phyloP scores from a whole-genome alignment of 2,329 filamentous ascomycete genomes.

The Leptographium wingfieldii region DNA sequence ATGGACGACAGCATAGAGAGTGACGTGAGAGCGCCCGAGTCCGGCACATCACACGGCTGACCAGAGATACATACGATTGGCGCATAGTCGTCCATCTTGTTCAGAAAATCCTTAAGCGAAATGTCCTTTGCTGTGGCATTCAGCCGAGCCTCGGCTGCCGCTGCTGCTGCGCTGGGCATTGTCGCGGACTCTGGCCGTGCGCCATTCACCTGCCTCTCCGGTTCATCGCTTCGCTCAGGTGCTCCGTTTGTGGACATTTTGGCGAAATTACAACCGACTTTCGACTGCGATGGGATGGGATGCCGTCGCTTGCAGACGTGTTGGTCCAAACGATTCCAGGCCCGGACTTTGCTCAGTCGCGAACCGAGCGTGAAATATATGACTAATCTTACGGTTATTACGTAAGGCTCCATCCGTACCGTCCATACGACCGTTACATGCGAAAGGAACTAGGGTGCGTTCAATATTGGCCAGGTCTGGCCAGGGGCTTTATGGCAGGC shows the following conservation, averaged over 20 bases:
- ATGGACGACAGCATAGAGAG: not conserved
- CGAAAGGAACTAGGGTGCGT: too few relatives aligned
- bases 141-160: conserved; percentile 2
- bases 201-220: conserved; percentile 8
- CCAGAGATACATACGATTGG: conserved; percentile 57
- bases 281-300: not conserved
- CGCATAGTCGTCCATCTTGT: conserved; percentile 96
- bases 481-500: too few relatives aligned
- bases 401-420: too few relatives aligned
- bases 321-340: not conserved
- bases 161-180: not conserved
- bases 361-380: not conserved
- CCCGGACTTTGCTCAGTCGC: not conserved
- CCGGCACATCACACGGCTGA: not conserved
- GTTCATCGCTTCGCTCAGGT: conserved; percentile 1
- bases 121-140: conserved; percentile 69
- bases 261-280: not conserved
- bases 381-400: not conserved
- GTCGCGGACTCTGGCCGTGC: not conserved
- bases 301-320: not conserved
- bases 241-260: conserved; percentile 9
- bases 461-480: too few relatives aligned
- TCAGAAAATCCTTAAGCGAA: conserved; percentile 80
- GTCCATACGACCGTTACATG: too few relatives aligned
- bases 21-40: not conserved